Evolutionary conservation across 1,139 yeast species (phyloP), one percentile per base, ranked within the genome.

Genomic region (Geotrichum europaeum): DNA sequence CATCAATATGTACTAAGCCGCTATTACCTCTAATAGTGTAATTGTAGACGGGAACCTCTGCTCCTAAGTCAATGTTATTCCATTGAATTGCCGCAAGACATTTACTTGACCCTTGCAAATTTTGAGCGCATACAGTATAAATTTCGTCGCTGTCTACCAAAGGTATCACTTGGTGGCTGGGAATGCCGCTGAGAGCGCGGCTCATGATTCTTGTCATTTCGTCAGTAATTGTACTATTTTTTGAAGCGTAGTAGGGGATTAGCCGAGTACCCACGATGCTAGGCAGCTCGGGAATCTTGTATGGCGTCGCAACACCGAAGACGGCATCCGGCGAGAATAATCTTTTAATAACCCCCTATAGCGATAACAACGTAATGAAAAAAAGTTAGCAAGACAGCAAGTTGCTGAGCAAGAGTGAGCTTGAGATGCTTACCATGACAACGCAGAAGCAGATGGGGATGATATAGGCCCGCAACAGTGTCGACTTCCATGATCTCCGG

Each of bases 11-110:
- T 30, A 60, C 56, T 20, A 72, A 62, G 0, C 76, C 77, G 4
- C 73, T 65, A 62, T 74, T 74, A 15, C 74, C 72, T 53, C 77
- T 67, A 6, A 74, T 57, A 1, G 77, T 72, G 67, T 74, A 74
- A 60, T 73, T 74, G 67, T 72, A 74, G 7, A 60, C 25, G 22
- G 61, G 61, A 9, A 66, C 60, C 3, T 62, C 57, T 3, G 63
- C 62, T 2, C 53, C 63, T 6, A 63, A 54, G 50, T 70, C 69
- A 22, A 73, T 64, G 40, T 58, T 54, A 59, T 74, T 67, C 76
- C 76, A 74, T 57, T 73, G 69, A 34, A 74, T 63, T 7, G 74
- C 77, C 7, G 73, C 75, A 51, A 72, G 70, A 61, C 77, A 74
- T 12, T 64, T 65, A 53, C 73, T 68, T 12, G 70, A 62, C 1